Evolutionary conservation across 208 protist genomes (phyloP), one percentile per base, ranked within the genome.

Genomic region (Porcisia hertigi): DNA sequence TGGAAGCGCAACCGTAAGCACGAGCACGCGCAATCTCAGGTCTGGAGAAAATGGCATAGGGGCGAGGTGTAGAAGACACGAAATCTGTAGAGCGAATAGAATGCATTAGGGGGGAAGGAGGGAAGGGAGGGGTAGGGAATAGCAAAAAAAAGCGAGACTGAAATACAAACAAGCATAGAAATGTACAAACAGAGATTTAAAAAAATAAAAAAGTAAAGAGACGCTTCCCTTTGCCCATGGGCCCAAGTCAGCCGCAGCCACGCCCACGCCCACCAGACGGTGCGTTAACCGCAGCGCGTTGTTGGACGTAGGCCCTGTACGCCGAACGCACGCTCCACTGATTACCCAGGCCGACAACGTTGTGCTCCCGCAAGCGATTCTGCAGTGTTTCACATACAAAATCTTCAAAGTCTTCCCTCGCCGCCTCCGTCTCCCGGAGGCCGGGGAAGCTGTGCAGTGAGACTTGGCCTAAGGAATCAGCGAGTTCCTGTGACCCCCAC

Each of bases 401-500:
- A 43, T 73, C 14, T 36, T 55, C 23, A 58, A 77, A 76, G 49
- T 41, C 16, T 6, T 18, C 58, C 30, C 54, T 12, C 71, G 18
- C 49, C 52, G 62, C 36, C n/a, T 54, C 43, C 25, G 39, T 5
- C 54, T 39, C 69, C 0, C 45, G 62, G 18, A 63, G n/a, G 23
- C 45, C 53, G 30, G 66, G 53, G 20, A 74, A 47, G 43, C 60
- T 45, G 58, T 55, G 71, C 36, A 76, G 64, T 14, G 71, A 77
- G 3, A 57, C 8, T 49, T 73, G 77, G 4, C 65, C 65, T 8
- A 47, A 49, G 2, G 77, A 82, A 60, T 77, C 77, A 34, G 77
- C 77, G 20, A 82, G 72, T 55, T 72, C 66, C 66, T 69, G 66
- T 2, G 77, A 9, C 3, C 77, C 77, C 77, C 77, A 82, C 67